phyloP scores from a whole-genome alignment of 331 rosid genomes.

The Quercus phellos region DNA sequence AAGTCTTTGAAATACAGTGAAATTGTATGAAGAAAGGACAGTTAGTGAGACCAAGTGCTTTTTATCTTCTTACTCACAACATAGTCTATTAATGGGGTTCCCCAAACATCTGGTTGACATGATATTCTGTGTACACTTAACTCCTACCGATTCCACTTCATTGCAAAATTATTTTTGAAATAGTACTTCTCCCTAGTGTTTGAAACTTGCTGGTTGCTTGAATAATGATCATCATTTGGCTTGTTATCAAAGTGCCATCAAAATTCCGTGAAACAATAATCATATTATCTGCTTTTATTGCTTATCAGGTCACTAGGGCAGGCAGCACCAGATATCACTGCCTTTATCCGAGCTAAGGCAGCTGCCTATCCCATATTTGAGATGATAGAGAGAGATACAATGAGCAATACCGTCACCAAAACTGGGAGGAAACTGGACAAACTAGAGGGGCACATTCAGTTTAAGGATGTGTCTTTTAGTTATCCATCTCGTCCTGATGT shows the following conservation, averaged over 20 bases:
- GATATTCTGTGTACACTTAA: neutral
- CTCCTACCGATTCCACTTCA: neutral
- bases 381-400: constrained; percentile 87
- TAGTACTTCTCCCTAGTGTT: neutral
- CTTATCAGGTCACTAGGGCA: constrained; percentile 81
- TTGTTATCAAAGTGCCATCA: constrained; percentile 2
- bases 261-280: neutral
- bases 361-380: constrained; percentile 92
- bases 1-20: neutral
- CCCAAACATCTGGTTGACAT: neutral
- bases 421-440: constrained; percentile 49
- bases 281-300: constrained; percentile 17
- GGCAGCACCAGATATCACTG: constrained; percentile 87
- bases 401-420: constrained; percentile 50
- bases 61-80: neutral
- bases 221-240: neutral
- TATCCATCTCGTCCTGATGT: constrained; percentile 88
- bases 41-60: neutral
- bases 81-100: neutral
- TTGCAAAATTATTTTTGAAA: neutral
- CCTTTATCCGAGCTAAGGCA: constrained; percentile 84
- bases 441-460: constrained; percentile 75
- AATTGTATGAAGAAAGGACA: neutral
- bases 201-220: neutral
- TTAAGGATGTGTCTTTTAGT: constrained; percentile 65